Evolutionary conservation across 2,329 filamentous ascomycete genomes (phyloP).

Genomic region (Clonostachys rosea): DNA sequence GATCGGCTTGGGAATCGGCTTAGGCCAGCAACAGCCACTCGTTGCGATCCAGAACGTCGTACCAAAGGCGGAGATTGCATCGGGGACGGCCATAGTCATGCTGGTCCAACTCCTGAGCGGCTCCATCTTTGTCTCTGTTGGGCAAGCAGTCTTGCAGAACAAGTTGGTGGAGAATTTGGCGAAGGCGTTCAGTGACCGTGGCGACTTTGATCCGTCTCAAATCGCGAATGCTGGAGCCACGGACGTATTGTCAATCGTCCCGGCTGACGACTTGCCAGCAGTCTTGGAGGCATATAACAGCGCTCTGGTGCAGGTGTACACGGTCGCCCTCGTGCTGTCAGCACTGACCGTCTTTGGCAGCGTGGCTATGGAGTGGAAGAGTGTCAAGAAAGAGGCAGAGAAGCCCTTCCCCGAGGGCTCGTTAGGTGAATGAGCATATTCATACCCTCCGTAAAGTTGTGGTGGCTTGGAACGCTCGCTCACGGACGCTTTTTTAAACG

Average conservation of each 20-base stretch:
- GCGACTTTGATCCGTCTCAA: too few species aligned
- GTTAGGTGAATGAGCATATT: too few species aligned
- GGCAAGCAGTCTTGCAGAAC: constrained; percentile 39
- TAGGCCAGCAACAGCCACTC: constrained; percentile 34
- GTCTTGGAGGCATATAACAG: constrained; percentile 44
- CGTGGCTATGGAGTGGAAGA: constrained; percentile 55
- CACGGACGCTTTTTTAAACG: too few species aligned
- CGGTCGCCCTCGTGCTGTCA: constrained; percentile 50
- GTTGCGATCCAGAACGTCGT: constrained; percentile 41
- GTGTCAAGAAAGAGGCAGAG: constrained; percentile 2
- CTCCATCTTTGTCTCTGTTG: constrained; percentile 44
- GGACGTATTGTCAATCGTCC: too few species aligned
- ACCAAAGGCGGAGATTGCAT: constrained; percentile 28
- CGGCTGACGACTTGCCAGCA: too few species aligned
- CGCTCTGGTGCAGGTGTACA: constrained; percentile 53
- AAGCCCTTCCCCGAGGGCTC: too few species aligned
- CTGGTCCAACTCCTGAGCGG: constrained; percentile 37
- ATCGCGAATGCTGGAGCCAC: too few species aligned
- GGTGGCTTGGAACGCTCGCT: too few species aligned
- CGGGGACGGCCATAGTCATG: constrained; percentile 36
- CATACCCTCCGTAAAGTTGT: too few species aligned
- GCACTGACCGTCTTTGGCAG: constrained; percentile 49
- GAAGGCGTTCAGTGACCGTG: too few species aligned
- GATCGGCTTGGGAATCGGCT: constrained; percentile 34
- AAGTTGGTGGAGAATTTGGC: too few species aligned